Conservation (phyloP, 2,329 filamentous ascomycete genomes). For the Diaporthe sp. region DNA sequence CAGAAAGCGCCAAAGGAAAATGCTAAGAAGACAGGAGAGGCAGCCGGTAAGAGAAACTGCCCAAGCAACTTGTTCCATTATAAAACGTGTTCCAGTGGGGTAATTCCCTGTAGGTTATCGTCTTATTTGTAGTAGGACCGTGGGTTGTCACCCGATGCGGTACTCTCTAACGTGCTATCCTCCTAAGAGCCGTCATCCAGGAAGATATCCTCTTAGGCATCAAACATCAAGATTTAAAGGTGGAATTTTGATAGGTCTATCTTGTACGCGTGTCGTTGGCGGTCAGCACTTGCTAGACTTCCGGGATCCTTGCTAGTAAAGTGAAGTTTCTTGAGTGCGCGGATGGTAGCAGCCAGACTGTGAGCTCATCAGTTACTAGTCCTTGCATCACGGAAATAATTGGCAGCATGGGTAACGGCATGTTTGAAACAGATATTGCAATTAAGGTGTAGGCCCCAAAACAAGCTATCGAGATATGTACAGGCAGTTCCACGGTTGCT, state of each 20-base stretch:
- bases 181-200: too few species aligned
- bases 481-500: constrained; percentile 22
- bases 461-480: constrained; percentile 16
- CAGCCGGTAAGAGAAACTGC: too few species aligned
- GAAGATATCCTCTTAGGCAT: too few species aligned
- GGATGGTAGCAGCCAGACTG: not conserved
- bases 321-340: not conserved
- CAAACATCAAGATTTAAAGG: not conserved
- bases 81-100: too few species aligned
- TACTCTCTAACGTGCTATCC: too few species aligned
- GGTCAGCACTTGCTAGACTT: not conserved
- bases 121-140: too few species aligned
- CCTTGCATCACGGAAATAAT: not conserved
- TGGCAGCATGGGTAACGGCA: not conserved
- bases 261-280: not conserved
- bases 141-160: too few species aligned
- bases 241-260: not conserved
- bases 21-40: too few species aligned
- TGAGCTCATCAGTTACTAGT: not conserved
- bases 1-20: too few species aligned
- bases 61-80: too few species aligned
- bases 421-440: not conserved
- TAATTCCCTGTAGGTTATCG: too few species aligned
- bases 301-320: not conserved
- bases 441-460: constrained; percentile 17